These are phyloP conservation scores for Pichia californica DNA, from an alignment of 805 yeast genomes.

Conservation along the genomic window DNA sequence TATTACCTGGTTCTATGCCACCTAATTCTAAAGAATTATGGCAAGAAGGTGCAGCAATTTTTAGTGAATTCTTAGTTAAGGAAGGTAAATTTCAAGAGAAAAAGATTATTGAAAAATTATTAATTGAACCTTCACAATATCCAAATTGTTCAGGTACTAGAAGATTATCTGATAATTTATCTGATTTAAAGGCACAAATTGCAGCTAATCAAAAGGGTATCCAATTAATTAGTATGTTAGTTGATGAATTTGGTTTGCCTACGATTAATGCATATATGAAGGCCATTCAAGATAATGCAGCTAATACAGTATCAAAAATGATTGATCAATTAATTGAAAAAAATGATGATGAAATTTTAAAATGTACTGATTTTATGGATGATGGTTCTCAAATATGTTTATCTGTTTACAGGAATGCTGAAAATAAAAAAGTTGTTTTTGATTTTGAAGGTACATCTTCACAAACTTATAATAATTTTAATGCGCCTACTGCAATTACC, in stretches of 20 bases:
- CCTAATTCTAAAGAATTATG: conserved; percentile 78
- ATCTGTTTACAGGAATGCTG: conserved; percentile 39
- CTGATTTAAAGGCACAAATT: conserved; percentile 79
- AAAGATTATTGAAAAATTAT: conserved; percentile 49
- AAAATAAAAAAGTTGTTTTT: conserved; percentile 54
- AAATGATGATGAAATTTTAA: conserved; percentile 34
- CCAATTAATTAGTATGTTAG: conserved; percentile 49
- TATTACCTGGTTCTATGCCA: conserved; percentile 91
- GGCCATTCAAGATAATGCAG: conserved; percentile 78
- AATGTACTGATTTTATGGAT: conserved; percentile 65
- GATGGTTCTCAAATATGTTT: conserved; percentile 67
- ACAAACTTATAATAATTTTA: conserved; percentile 84
- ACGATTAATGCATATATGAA: conserved; percentile 68
- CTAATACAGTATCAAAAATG: conserved; percentile 56
- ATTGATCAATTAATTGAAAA: conserved; percentile 40
- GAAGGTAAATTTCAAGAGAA: conserved; percentile 73
- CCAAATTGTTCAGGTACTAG: conserved; percentile 91
- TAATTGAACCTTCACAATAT: conserved; percentile 67
- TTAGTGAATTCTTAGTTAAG: conserved; percentile 66
- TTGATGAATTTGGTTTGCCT: conserved; percentile 53
- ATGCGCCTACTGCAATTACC: conserved; percentile 89
- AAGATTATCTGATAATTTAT: conserved; percentile 72
- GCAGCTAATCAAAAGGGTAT: conserved; percentile 90
- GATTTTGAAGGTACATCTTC: conserved; percentile 84
- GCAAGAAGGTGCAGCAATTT: conserved; percentile 89